Evolutionary conservation across 257 asterid genomes (phyloP).

Genomic region (Coffea canephora): DNA sequence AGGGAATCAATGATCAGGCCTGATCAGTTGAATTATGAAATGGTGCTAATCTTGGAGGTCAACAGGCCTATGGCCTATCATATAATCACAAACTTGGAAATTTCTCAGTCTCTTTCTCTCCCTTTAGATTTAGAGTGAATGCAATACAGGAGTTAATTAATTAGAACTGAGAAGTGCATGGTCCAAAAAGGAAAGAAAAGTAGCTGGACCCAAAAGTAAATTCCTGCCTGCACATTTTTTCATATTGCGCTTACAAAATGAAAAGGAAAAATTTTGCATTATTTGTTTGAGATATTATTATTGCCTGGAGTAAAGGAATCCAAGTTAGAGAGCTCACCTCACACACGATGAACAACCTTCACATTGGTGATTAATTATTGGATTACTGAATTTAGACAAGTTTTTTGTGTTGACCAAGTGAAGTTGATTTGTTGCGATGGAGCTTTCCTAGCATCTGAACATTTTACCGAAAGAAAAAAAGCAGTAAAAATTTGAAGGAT

Average conservation of each 20-base stretch:
- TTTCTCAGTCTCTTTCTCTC: background rate
- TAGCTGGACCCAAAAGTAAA: slow-evolving; percentile 11
- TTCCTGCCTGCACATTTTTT: slow-evolving; percentile 14
- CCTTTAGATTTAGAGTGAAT: too few species aligned
- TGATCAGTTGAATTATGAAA: background rate
- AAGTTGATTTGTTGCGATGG: too few species aligned
- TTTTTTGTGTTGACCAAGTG: too few species aligned
- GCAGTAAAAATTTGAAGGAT: background rate
- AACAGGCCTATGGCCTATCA: background rate
- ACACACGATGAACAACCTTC: background rate
- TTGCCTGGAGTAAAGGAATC: background rate
- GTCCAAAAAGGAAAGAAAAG: slow-evolving; percentile 15
- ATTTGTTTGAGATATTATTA: slow-evolving; percentile 3
- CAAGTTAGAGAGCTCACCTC: background rate
- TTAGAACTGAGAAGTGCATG: background rate
- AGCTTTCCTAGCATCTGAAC: background rate
- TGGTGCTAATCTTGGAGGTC: background rate
- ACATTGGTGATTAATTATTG: too few species aligned
- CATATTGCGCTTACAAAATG: background rate
- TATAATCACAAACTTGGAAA: too few species aligned
- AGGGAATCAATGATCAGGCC: background rate
- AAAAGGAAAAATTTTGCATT: background rate
- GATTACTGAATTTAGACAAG: too few species aligned
- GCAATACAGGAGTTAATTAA: background rate
- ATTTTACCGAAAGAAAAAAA: background rate